Evolutionary conservation across 192 early-diverging fungal species (phyloP).

Genomic region (Gigaspora rosea): DNA sequence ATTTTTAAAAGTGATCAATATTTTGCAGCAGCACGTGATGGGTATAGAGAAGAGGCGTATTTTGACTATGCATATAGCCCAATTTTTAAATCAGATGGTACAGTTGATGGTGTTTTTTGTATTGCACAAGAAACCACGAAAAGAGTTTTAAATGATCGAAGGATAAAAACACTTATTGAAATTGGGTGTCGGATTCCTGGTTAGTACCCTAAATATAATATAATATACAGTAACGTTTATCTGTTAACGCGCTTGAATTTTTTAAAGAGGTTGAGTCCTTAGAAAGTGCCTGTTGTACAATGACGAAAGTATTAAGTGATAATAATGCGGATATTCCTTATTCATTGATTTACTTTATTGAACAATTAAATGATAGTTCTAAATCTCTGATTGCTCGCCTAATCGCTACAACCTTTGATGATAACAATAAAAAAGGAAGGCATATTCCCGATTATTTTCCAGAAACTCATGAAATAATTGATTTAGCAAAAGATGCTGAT

Average conservation of each 20-base stretch:
- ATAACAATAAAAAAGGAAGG: background rate
- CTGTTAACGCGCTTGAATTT: no score
- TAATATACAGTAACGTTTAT: background rate
- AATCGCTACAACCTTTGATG: conserved; percentile 22
- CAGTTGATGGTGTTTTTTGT: conserved; percentile 36
- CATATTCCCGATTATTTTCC: conserved; percentile 1
- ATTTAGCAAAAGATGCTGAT: background rate
- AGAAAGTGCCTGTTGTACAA: no score
- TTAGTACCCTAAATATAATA: background rate
- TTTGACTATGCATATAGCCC: conserved; percentile 35
- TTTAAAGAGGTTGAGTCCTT: no score
- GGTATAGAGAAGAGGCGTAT: no score
- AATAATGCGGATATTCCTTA: conserved; percentile 1
- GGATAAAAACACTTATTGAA: conserved; percentile 37
- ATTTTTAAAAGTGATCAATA: no score
- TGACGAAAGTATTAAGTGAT: background rate
- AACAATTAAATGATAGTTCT: background rate
- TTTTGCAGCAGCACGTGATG: no score
- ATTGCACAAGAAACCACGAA: conserved; percentile 40
- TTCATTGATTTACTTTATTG: conserved; percentile 8
- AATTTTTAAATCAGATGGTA: conserved; percentile 37
- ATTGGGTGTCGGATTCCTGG: conserved; percentile 35
- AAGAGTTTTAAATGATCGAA: conserved; percentile 36
- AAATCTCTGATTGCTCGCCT: background rate
- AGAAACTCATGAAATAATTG: background rate